phyloP scores from a whole-genome alignment of 192 early-diverging fungal genomes.

The Coemansia guatemalensis region DNA sequence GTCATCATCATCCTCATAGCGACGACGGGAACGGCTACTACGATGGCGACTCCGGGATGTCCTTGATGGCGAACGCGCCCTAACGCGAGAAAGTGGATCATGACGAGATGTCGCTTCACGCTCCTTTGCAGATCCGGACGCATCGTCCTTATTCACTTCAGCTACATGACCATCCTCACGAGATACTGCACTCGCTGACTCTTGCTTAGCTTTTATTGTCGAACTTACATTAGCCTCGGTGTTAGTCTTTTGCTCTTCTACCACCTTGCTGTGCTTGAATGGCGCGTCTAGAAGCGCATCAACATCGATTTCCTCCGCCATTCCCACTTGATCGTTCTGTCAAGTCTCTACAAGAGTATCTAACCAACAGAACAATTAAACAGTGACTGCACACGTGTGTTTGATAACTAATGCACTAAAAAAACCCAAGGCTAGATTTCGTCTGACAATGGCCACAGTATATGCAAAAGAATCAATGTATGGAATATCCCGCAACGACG shows the following conservation, averaged over 20 bases:
- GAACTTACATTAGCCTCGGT: constrained; percentile 4
- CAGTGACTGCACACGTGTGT: not conserved
- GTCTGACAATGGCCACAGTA: no score
- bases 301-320: constrained; percentile 32
- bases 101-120: not conserved
- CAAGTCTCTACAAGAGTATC: not conserved
- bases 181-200: constrained; percentile 12
- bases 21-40: constrained; percentile 15
- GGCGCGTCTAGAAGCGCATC: constrained; percentile 41
- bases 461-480: no score
- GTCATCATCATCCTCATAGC: constrained; percentile 12
- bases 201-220: constrained; percentile 18
- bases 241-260: constrained; percentile 15
- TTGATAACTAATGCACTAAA: no score
- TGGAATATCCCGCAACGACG: no score
- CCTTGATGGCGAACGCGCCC: constrained; percentile 10
- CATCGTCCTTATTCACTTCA: not conserved
- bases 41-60: constrained; percentile 12
- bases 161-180: constrained; percentile 26
- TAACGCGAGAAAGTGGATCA: no score
- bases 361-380: constrained; percentile 1
- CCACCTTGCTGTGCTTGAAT: constrained; percentile 26
- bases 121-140: not conserved
- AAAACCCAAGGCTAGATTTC: no score
- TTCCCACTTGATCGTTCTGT: not conserved